phyloP scores from a whole-genome alignment of 73 alveolate genomes.

The Paramecium octaurelia region DNA sequence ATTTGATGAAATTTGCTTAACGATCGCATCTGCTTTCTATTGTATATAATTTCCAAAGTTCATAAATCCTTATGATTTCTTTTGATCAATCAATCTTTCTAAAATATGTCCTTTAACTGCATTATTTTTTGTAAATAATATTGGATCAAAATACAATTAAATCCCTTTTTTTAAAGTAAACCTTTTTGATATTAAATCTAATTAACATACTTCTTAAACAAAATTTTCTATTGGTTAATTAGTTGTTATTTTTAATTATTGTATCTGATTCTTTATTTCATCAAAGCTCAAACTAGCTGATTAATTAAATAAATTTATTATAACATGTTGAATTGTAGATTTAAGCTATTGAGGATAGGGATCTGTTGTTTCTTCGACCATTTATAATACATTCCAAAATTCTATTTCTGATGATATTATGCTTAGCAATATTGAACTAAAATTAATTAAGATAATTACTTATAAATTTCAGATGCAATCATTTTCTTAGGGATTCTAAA shows the following conservation, averaged over 20 bases:
- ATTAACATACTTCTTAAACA: neutral
- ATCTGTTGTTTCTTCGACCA: neutral
- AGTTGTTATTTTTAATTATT: neutral
- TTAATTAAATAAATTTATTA: neutral
- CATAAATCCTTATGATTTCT: neutral
- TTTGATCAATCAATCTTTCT: neutral
- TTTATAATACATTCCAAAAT: neutral
- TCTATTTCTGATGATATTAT: neutral
- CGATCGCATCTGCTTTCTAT: neutral
- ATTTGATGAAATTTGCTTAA: neutral
- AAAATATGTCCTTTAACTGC: neutral
- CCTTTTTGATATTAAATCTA: neutral
- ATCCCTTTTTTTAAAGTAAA: neutral
- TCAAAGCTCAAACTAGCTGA: neutral
- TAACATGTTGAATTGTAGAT: neutral
- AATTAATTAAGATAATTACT: neutral
- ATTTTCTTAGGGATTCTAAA: neutral
- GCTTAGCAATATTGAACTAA: neutral
- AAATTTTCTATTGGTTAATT: neutral
- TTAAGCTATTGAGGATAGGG: neutral
- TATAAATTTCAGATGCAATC: neutral
- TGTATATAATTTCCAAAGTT: neutral
- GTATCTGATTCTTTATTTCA: neutral
- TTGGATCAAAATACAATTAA: neutral
- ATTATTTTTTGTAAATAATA: neutral